Evolutionary conservation across 768 basidiomycete species (phyloP), one percentile per base, ranked within the genome.

Genomic region (Podaxis carcinomalis): DNA sequence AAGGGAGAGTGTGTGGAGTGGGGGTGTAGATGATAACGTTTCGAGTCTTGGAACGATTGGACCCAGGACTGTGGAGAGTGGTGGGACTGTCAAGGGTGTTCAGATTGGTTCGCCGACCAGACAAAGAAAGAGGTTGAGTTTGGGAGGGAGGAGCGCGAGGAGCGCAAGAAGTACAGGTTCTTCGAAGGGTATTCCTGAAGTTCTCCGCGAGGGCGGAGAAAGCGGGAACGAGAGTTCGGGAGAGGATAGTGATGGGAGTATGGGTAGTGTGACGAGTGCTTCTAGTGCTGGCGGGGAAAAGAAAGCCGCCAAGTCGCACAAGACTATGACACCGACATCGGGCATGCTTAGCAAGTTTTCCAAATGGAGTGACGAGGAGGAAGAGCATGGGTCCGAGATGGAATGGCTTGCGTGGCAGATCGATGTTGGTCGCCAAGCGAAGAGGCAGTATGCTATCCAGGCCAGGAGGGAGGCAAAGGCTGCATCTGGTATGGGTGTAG

Each of bases 331-430:
- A 63, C 70, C 36, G 49, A 61, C 36, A 62, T 67, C 10, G 71
- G 67, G 7, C 61, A 51, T 59, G 21, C 16, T 14, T 7, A 10
- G 23, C 10, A 39, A 40, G 44, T 40, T 63, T 2, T 55, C 70
- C 25, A 76, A 74, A 3, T 75, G 76, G 47, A 80, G 74, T 32
- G 68, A 71, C 11, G 64, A 62, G 28, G 69, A 65, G 11, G 79
- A 76, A 4, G 76, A 72, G 5, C 76, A 80, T 25, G 81, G 77
- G 23, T 79, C 78, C 65, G 88, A 88, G 68, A 72, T 74, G 21
- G 88, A 90, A 67, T 90, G 88, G 88, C 75, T 81, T 3, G 84
- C 82, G 1, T 90, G 88, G 88, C 74, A 79, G 67, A 80, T 80
- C 4, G 87, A 87, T 73, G 58, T 88, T 47, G 73, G 77, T 5